These are phyloP conservation scores for Millerago galiae DNA, from an alignment of 805 yeast species.

Conservation along the genomic window DNA sequence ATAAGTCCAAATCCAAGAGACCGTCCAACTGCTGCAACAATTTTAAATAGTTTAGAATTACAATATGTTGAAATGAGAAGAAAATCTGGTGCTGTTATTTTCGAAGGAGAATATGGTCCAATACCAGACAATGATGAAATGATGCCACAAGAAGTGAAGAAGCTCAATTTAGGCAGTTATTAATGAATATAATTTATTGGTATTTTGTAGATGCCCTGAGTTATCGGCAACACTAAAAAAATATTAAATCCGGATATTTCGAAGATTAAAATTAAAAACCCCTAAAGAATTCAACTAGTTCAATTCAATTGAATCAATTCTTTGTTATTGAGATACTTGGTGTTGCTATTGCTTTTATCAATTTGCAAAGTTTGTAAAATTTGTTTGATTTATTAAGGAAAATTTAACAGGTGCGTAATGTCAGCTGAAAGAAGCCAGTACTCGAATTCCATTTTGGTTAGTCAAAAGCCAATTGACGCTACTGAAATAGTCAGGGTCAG, in stretches of 20 bases:
- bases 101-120: conserved; percentile 95
- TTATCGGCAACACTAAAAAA: not conserved
- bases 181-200: not conserved
- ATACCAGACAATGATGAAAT: conserved; percentile 39
- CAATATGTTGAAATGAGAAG: conserved; percentile 71
- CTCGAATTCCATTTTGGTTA: conserved; percentile 34
- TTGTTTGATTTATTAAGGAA: too few relatives aligned
- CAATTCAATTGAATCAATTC: too few relatives aligned
- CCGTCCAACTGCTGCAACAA: conserved; percentile 73
- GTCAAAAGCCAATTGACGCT: conserved; percentile 51
- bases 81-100: conserved; percentile 89
- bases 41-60: conserved; percentile 70
- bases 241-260: conserved; percentile 4
- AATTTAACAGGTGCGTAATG: conserved; percentile 1
- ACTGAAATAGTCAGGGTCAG: conserved; percentile 55
- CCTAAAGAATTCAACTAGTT: not conserved
- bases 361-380: too few relatives aligned
- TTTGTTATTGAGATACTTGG: too few relatives aligned
- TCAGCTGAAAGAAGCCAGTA: conserved; percentile 28
- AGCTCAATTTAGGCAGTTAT: conserved; percentile 14
- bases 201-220: not conserved
- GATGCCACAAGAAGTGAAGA: conserved; percentile 16
- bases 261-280: not conserved
- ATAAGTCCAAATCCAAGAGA: conserved; percentile 72
- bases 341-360: too few relatives aligned